These are phyloP conservation scores for Bonnemaisonia californica DNA, from an alignment of 31 red algal genomes.

Conservation along the genomic window DNA sequence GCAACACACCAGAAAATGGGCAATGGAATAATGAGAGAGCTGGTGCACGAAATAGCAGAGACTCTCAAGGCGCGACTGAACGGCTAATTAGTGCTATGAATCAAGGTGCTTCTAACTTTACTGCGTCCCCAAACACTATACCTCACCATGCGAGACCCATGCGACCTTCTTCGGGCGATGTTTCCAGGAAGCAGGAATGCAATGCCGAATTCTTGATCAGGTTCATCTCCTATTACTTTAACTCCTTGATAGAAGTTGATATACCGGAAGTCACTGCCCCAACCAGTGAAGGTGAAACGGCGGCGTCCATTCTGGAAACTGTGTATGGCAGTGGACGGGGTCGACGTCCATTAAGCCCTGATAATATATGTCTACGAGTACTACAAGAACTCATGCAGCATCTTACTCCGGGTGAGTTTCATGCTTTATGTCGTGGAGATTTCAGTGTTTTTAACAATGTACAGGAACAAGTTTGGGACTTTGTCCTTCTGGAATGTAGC, in stretches of 20 bases:
- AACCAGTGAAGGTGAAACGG: constrained; percentile 3
- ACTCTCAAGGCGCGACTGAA: too few species aligned
- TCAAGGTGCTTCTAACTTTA: too few species aligned
- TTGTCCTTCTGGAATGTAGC: background rate
- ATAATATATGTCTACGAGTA: constrained; percentile 15
- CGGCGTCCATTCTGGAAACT: constrained; percentile 10
- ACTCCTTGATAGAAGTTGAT: constrained; percentile 26
- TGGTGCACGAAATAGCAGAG: too few species aligned
- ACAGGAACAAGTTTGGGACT: constrained; percentile 11
- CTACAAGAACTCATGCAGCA: constrained; percentile 25
- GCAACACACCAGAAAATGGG: background rate
- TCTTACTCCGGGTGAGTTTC: constrained; percentile 41
- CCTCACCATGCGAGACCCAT: background rate
- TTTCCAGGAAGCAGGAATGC: background rate
- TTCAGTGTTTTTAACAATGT: constrained; percentile 13
- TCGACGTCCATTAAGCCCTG: constrained; percentile 8
- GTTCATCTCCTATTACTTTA: constrained; percentile 28
- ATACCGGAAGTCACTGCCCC: background rate
- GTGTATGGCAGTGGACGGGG: constrained; percentile 1
- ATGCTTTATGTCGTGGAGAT: constrained; percentile 30
- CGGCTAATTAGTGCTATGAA: too few species aligned
- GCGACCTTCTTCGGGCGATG: background rate
- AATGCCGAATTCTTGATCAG: constrained; percentile 46
- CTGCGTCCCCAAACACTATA: too few species aligned
- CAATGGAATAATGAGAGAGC: too few species aligned